Conservation (phyloP, 805 yeast species). For the Nakazawaea anatomiae region DNA sequence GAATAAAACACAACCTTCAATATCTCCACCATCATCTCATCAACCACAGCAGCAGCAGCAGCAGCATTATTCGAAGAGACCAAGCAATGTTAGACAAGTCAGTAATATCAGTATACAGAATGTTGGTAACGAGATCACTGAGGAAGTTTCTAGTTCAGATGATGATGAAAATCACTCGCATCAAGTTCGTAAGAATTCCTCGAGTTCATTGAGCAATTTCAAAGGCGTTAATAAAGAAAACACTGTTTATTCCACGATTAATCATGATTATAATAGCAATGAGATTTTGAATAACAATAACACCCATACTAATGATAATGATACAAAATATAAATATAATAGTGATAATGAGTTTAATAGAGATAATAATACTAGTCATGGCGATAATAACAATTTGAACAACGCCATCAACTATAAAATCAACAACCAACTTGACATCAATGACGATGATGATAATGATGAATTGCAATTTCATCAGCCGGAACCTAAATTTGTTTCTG, state of each 20-base stretch:
- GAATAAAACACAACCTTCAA: background rate
- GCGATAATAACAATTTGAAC: background rate
- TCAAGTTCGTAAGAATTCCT: background rate
- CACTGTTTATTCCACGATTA: background rate
- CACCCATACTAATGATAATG: background rate
- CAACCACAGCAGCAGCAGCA: background rate
- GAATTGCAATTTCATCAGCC: slow-evolving; percentile 8
- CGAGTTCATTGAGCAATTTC: too few species aligned
- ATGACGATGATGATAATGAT: background rate
- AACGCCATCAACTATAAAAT: background rate
- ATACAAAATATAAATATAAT: background rate
- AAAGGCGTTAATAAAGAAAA: too few species aligned
- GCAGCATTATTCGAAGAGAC: slow-evolving; percentile 1
- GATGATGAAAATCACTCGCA: slow-evolving; percentile 4
- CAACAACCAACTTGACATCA: too few species aligned
- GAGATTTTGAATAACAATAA: background rate
- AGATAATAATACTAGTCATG: background rate
- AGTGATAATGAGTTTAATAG: too few species aligned
- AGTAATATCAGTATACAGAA: slow-evolving; percentile 13
- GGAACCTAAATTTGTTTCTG: slow-evolving; percentile 10
- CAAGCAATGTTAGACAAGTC: slow-evolving; percentile 11
- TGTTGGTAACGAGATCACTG: slow-evolving; percentile 21
- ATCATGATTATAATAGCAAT: background rate
- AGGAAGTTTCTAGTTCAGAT: slow-evolving; percentile 20
- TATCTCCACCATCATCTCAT: background rate